Evolutionary conservation across 345 rosid species (phyloP).

Genomic region (Odontarrhena argentea): DNA sequence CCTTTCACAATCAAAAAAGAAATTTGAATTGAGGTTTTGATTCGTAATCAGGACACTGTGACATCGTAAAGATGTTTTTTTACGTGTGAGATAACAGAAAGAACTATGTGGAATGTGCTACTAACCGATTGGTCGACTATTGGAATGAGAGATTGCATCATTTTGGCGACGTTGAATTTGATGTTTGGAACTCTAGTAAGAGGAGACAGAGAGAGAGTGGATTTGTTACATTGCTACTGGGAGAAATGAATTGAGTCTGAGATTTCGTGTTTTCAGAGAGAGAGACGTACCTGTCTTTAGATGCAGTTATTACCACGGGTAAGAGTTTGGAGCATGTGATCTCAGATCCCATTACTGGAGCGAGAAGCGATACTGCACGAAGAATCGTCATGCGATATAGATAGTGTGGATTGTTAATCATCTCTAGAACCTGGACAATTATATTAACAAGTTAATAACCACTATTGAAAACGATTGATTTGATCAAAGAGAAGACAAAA

Average conservation of each 20-base stretch:
- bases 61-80: neutral
- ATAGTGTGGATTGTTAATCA: slow-evolving; percentile 86
- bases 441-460: neutral
- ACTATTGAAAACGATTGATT: neutral
- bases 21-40: neutral
- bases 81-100: neutral
- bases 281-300: slow-evolving; percentile 77
- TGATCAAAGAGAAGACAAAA: slow-evolving; percentile 11
- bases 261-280: neutral
- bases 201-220: neutral
- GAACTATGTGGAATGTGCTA: slow-evolving; percentile 13
- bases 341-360: slow-evolving; percentile 90
- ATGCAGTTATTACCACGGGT: slow-evolving; percentile 71
- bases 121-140: slow-evolving; percentile 86
- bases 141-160: slow-evolving; percentile 80
- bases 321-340: slow-evolving; percentile 83
- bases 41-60: neutral
- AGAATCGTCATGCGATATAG: slow-evolving; percentile 89
- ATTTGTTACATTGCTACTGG: neutral
- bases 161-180: slow-evolving; percentile 95
- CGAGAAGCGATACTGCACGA: slow-evolving; percentile 77
- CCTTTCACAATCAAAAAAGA: slow-evolving; percentile 44
- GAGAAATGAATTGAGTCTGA: slow-evolving; percentile 3
- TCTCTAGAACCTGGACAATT: slow-evolving; percentile 67
- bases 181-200: slow-evolving; percentile 87